Base-by-base conservation (phyloP, 208 protist species). In the Angomonas ambiguus region DNA sequence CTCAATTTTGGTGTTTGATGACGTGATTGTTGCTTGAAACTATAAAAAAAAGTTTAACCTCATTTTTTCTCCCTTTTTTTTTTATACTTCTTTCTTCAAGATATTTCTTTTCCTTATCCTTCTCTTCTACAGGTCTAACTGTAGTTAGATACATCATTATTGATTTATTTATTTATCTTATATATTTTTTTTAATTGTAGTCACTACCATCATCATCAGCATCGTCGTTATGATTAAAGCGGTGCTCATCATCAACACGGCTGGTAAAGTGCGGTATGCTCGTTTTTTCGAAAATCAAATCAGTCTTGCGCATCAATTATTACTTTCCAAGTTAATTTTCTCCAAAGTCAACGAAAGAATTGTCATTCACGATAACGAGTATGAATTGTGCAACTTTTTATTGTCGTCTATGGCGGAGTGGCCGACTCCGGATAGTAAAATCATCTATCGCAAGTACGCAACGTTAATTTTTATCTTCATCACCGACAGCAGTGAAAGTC, bases 381-480 rank as follows among this genome's bases (percentile, higher is more conserved):
- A 98, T 35, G 74, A 87, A 32, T 79, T 98, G 32, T 99, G 98
- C 77, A 99, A 98, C 73, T 99, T 99, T 68, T 82, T 99, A 0
- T 97, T 99, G 59, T 81, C 85, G 65, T 93, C 38, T 8, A 8
- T 88, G 31, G 51, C 62, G 16, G 82, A 84, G 62, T 97, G 86
- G 90, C 97, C 90, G 28, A 97, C 94, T 0, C 91, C 92, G 11
- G 97, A 99, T 74, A 98, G 94, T 2, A 96, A 96, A 48, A 67
- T 99, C 30, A 97, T 99, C 34, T 99, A 99, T 72, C 84, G 95
- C 55, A 97, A 98, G 71, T 99, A 99, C 77, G 98, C 98, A 11
- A 99, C 98, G 1, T 85, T 99, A 22, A 98, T 96, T 68, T 99
- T 99, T 82, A 87, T 99, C 8, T 99, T 99, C 65, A 79, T 95